A percentile compares a stretch with the other conserved stretches of the same genome.
These are phyloP conservation scores for Onygenales sp. DNA, from an alignment of 2,329 filamentous ascomycete genomes.

Conservation along the genomic window DNA sequence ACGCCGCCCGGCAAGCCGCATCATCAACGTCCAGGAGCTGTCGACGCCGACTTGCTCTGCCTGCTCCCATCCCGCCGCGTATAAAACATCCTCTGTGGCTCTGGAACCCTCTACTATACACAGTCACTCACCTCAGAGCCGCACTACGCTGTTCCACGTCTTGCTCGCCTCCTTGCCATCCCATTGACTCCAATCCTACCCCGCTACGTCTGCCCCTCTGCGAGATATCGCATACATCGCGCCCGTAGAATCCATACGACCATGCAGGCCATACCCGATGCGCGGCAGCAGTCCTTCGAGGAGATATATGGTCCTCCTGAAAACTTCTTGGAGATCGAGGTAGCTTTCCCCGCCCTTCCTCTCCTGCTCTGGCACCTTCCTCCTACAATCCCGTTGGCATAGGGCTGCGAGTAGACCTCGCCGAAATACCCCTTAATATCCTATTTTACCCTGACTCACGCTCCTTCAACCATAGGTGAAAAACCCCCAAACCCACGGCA, in stretches of 20 bases:
- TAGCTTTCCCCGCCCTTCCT: slow-evolving; percentile 1
- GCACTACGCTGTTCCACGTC: too few relatives aligned
- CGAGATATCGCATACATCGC: not conserved
- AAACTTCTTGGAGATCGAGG: slow-evolving; percentile 98
- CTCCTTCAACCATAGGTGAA: slow-evolving; percentile 55
- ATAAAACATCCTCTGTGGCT: too few relatives aligned
- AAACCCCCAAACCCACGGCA: slow-evolving; percentile 88
- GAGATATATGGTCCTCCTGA: slow-evolving; percentile 98
- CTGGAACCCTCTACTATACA: too few relatives aligned
- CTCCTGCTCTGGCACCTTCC: not conserved
- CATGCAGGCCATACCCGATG: slow-evolving; percentile 56
- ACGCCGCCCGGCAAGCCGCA: not conserved
- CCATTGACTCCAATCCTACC: not conserved
- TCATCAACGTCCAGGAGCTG: not conserved
- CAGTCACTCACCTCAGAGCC: too few relatives aligned
- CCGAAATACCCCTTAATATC: not conserved
- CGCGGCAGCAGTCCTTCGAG: slow-evolving; percentile 89
- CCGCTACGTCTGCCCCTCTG: not conserved
- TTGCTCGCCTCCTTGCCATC: too few relatives aligned
- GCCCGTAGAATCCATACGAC: slow-evolving; percentile 3
- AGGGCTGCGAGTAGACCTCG: not conserved
- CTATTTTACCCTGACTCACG: not conserved
- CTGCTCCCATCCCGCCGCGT: not conserved
- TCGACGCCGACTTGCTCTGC: not conserved
- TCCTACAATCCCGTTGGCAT: not conserved